Base-by-base conservation (phyloP, 2,329 filamentous ascomycete species). In the Arthrobotrys iridis region DNA sequence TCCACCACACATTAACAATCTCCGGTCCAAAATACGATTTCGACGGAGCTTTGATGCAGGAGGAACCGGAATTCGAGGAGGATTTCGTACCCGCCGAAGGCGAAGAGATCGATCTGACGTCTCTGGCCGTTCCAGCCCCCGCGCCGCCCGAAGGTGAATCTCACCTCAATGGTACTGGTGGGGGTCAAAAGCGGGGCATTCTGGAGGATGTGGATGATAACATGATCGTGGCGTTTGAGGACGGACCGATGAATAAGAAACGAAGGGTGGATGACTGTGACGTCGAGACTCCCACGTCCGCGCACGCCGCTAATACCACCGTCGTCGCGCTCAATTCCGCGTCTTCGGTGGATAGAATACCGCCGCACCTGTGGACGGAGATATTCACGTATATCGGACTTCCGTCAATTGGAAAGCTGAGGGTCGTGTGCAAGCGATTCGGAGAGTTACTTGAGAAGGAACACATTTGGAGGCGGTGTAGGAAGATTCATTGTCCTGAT, bases 401-500 rank as follows among this genome's bases (percentile, higher is more conserved):
- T 2, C 65, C 64, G 5, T n/a, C 35, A 2, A 65, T 76, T n/a
- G 72, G 72, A 1, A 40, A 46, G 11, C 26, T 79, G n/a, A 59
- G 77, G 11, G 57, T 55, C 3, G 67, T 74, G 22, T 78, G 76
- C 55, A 73, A 68, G 24, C 40, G 71, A 1, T 78, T 79, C 50
- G 46, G 76, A 20, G 77, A 65, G 37, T 28, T 66, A 40, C 41
- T 79, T 15, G 60, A 77, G 11, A 63, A 78, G 35, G 71, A 79
- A 46, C 66, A 68, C 40, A 76, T 79, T 24, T 79, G 78, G 78
- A 40, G 77, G 26, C 26, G 63, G 45, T 78, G 77, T 33, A 77
- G 77, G 48, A 78, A 78, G 62, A 65, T 60, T 4, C 63, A 78
- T 62, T 87, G 87, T 83, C 88, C 88, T 24, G 86, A 86, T 77